These are phyloP conservation scores for Alternaria ventricosa DNA, from an alignment of 2,329 filamentous ascomycete genomes.

Conservation along the genomic window DNA sequence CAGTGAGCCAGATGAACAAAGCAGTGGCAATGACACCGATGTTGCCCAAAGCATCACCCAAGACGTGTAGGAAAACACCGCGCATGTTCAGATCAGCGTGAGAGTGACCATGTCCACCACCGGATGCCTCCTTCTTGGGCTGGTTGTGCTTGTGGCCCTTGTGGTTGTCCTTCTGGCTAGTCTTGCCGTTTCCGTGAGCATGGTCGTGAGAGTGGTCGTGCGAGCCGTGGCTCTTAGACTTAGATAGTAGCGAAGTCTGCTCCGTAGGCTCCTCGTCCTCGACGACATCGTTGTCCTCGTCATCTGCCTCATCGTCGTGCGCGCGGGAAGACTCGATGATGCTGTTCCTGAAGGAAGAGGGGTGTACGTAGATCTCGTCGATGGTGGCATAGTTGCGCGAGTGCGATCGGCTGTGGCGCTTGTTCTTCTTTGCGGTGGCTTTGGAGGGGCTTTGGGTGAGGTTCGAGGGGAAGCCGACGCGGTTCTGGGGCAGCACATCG, in stretches of 20 bases:
- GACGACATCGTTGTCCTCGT: slow-evolving; percentile 60
- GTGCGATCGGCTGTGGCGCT: slow-evolving; percentile 67
- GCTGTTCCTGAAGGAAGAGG: slow-evolving; percentile 86
- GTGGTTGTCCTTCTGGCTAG: slow-evolving; percentile 57
- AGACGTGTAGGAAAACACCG: slow-evolving; percentile 71
- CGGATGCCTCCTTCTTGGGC: slow-evolving; percentile 67
- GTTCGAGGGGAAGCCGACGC: slow-evolving; percentile 58
- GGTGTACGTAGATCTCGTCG: slow-evolving; percentile 80
- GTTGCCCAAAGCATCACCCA: slow-evolving; percentile 86
- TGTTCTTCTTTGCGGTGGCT: slow-evolving; percentile 46
- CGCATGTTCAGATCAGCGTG: slow-evolving; percentile 94
- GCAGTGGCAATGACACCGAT: slow-evolving; percentile 84
- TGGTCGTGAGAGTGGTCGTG: slow-evolving; percentile 16
- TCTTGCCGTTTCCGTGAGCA: slow-evolving; percentile 11
- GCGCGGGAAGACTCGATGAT: slow-evolving; percentile 84
- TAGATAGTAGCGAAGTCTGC: slow-evolving; percentile 45
- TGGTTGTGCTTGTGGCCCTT: slow-evolving; percentile 81
- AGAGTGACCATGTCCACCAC: slow-evolving; percentile 72
- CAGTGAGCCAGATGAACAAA: slow-evolving; percentile 88
- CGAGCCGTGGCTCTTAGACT: slow-evolving; percentile 34
- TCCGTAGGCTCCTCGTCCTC: slow-evolving; percentile 50
- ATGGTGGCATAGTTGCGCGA: slow-evolving; percentile 62
- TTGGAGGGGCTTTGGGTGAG: slow-evolving; percentile 19
- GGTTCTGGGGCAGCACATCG: slow-evolving; percentile 69
- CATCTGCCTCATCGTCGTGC: slow-evolving; percentile 60